A percentile compares a stretch with the other conserved stretches of the same genome.
Conservation (phyloP, 768 basidiomycete species). For the Pisolithus microcarpus region DNA sequence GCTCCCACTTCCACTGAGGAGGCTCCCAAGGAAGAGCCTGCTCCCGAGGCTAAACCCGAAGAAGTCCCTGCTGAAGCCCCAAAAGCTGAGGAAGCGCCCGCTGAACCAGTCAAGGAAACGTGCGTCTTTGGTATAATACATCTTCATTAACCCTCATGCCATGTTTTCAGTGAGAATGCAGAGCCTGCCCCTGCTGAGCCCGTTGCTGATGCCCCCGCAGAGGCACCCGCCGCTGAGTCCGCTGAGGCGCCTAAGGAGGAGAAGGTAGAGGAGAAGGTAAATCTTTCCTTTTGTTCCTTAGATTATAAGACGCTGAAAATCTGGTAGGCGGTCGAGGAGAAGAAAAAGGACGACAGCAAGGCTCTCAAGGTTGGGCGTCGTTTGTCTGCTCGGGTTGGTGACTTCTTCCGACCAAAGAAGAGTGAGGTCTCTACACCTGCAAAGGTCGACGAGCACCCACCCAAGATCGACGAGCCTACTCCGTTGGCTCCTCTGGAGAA, state of each 20-base stretch:
- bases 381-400: slow-evolving; percentile 74
- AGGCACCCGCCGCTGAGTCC: slow-evolving; percentile 23
- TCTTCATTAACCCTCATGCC: slow-evolving; percentile 7
- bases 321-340: slow-evolving; percentile 38
- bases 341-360: slow-evolving; percentile 43
- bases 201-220: slow-evolving; percentile 36
- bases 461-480: slow-evolving; percentile 77
- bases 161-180: slow-evolving; percentile 34
- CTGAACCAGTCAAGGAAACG: slow-evolving; percentile 69
- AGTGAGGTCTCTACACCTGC: slow-evolving; percentile 57
- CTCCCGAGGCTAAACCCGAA: slow-evolving; percentile 34
- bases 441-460: slow-evolving; percentile 86
- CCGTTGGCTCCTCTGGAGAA: slow-evolving; percentile 82
- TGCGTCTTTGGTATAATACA: slow-evolving; percentile 28
- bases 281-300: background rate
- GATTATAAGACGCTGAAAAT: background rate
- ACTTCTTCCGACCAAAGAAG: slow-evolving; percentile 78
- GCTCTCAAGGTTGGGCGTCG: slow-evolving; percentile 67
- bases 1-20: slow-evolving; percentile 27
- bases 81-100: slow-evolving; percentile 25
- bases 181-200: slow-evolving; percentile 15
- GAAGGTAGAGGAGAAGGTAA: slow-evolving; percentile 35
- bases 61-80: slow-evolving; percentile 31
- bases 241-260: slow-evolving; percentile 45
- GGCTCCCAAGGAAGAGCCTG: slow-evolving; percentile 30